Evolutionary conservation across 1,284 basidiomycete genomes (phyloP).

Genomic region (Cryptococcus wingfieldii): DNA sequence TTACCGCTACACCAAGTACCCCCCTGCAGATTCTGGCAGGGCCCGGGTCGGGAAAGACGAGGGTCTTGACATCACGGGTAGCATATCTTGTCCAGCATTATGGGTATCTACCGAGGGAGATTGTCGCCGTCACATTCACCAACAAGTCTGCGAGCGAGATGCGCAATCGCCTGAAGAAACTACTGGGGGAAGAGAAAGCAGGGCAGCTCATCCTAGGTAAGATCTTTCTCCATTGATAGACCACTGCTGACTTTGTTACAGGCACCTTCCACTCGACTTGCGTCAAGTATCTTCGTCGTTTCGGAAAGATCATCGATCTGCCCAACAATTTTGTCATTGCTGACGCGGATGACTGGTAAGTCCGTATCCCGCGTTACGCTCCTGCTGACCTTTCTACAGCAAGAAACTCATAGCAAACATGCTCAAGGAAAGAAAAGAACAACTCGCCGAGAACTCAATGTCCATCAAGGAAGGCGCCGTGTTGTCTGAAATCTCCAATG

Average conservation of each 20-base stretch:
- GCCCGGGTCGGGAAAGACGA: conserved; percentile 67
- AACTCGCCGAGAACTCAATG: conserved; percentile 54
- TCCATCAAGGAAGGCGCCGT: conserved; percentile 61
- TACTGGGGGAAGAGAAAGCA: conserved; percentile 66
- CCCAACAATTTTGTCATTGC: conserved; percentile 75
- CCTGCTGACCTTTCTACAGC: conserved; percentile 46
- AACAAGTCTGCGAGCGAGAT: conserved; percentile 91
- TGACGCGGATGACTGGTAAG: conserved; percentile 75
- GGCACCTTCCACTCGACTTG: conserved; percentile 84
- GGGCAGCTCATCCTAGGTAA: conserved; percentile 58
- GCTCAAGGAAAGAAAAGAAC: conserved; percentile 58
- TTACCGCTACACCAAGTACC: conserved; percentile 58
- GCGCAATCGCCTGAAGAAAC: conserved; percentile 63
- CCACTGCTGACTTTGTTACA: conserved; percentile 33
- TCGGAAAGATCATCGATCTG: conserved; percentile 61
- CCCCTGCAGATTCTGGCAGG: conserved; percentile 80
- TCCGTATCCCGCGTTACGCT: not conserved
- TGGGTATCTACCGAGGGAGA: conserved; percentile 57
- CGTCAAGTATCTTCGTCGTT: conserved; percentile 63
- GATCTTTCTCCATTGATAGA: conserved; percentile 1
- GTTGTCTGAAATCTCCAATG: conserved; percentile 68
- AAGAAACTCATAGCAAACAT: conserved; percentile 67
- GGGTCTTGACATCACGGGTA: conserved; percentile 74
- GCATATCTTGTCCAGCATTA: conserved; percentile 67
- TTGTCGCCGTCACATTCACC: conserved; percentile 78